Base-by-base conservation (phyloP, 371 early-diverging fungal genomes). In the Mycotypha africana region DNA sequence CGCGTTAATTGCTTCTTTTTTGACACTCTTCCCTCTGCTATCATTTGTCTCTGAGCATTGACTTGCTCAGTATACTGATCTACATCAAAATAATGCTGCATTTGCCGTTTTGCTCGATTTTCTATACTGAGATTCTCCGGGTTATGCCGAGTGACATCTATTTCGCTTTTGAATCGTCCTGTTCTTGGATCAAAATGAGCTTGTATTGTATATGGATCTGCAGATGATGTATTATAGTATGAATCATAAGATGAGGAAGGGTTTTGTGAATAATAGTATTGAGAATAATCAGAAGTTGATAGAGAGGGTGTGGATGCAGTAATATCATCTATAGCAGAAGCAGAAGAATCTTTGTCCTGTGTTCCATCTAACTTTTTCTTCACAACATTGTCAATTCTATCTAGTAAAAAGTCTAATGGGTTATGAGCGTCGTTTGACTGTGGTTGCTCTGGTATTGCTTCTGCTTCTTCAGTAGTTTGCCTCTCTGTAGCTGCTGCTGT, bases 101-200 rank as follows among this genome's bases (percentile, higher is more conserved):
- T 73, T 45, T 73, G 74, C 42, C 62, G 49, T 17, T 40, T 67
- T 21, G 69, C 68, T 30, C 75, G 62, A 16, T 45, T 56, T 40
- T 65, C 65, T 33, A 64, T 58, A 2, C 69, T 50, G 24, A 65
- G 42, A 12, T 52, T 53, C 36, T 67, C 67, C 10, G 75, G 75
- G 46, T 70, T 65, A 8, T 60, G 48, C 5, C 63, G 64, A 32
- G 55, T 51, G 4, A 47, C 54, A 32, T 74, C 71, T 25, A 52
- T 53, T 20, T 60, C 59, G 5, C 67, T 56, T 26, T 69, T 70
- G 43, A 79, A 79, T 40, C 59, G 49, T 33, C 80, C 76, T 10
- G 76, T 75, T 47, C 64, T 59, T 20, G 74, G 37, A 47, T 79
- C 75, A 36, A 79, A 79, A 32, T 60, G 61, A n/a, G 71, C 76